Percentiles rank a stretch among this genome's conserved stretches.
phyloP scores from a whole-genome alignment of 164 flowering plant species.

The Vitis amurensis region DNA sequence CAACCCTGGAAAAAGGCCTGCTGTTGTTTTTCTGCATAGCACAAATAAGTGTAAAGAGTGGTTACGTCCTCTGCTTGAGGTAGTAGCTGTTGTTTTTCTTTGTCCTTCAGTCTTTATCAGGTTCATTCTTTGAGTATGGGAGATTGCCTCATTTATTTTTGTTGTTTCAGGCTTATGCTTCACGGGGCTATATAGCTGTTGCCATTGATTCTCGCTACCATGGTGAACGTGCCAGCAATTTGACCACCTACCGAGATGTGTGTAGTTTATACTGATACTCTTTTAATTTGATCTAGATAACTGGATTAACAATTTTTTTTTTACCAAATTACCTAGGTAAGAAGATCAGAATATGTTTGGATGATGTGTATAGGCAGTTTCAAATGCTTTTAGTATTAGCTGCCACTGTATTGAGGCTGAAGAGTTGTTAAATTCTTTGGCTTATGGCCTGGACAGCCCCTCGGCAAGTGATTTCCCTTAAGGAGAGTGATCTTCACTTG shows the following conservation, averaged over 20 bases:
- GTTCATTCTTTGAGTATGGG: background rate
- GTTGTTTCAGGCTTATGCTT: slow-evolving; percentile 82
- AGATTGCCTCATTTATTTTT: slow-evolving; percentile 9
- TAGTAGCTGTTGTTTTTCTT: slow-evolving; percentile 18
- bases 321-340: too few species aligned
- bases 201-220: slow-evolving; percentile 97
- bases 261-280: slow-evolving; percentile 1
- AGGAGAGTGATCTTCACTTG: background rate
- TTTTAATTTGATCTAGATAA: background rate
- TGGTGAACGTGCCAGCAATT: slow-evolving; percentile 82
- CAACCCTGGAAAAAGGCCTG: slow-evolving; percentile 54
- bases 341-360: too few species aligned
- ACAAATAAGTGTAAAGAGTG: slow-evolving; percentile 90
- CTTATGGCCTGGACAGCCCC: too few species aligned
- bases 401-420: too few species aligned
- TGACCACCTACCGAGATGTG: slow-evolving; percentile 79
- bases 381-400: too few species aligned
- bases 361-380: too few species aligned
- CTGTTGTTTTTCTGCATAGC: slow-evolving; percentile 87
- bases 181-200: slow-evolving; percentile 84
- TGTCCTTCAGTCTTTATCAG: background rate
- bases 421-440: too few species aligned
- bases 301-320: background rate
- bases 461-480: background rate
- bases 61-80: slow-evolving; percentile 93